Evolutionary conservation across 345 rosid genomes (phyloP).

Genomic region (Eucalyptus caleyi): DNA sequence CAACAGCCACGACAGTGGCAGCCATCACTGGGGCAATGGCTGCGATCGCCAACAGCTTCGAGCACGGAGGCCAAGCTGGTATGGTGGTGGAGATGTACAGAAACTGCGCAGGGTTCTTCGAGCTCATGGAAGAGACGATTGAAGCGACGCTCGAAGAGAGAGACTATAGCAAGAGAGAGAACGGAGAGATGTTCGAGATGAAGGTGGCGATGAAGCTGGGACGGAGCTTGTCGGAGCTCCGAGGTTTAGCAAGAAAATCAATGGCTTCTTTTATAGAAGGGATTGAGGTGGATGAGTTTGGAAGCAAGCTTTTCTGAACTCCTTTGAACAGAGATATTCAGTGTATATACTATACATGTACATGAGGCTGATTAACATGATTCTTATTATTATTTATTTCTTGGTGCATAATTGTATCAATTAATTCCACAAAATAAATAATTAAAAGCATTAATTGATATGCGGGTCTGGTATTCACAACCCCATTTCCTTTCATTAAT

Average conservation of each 20-base stretch:
- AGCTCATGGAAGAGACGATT: slow-evolving; percentile 11
- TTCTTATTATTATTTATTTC: not conserved
- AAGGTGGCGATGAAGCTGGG: slow-evolving; percentile 31
- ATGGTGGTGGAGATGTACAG: slow-evolving; percentile 54
- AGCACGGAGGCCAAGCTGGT: slow-evolving; percentile 38
- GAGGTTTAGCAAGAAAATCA: slow-evolving; percentile 18
- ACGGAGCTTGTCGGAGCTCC: slow-evolving; percentile 31
- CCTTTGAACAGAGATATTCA: not conserved
- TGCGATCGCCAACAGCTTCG: slow-evolving; percentile 9
- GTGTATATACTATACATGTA: not conserved
- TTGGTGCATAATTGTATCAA: not conserved
- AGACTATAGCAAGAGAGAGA: slow-evolving; percentile 11
- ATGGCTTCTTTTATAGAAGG: not conserved
- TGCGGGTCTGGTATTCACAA: not conserved
- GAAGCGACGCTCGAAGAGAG: slow-evolving; percentile 2
- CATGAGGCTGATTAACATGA: not conserved
- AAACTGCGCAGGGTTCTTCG: slow-evolving; percentile 27
- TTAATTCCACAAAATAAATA: not conserved
- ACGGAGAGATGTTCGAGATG: slow-evolving; percentile 24
- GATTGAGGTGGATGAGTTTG: slow-evolving; percentile 16
- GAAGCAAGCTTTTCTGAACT: slow-evolving; percentile 28
- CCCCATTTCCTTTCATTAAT: not conserved
- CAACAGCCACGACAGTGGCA: slow-evolving; percentile 4
- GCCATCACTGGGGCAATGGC: slow-evolving; percentile 25
- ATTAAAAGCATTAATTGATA: not conserved